Conservation (phyloP, 2,329 filamentous ascomycete species). For the Alternaria burnsii region DNA sequence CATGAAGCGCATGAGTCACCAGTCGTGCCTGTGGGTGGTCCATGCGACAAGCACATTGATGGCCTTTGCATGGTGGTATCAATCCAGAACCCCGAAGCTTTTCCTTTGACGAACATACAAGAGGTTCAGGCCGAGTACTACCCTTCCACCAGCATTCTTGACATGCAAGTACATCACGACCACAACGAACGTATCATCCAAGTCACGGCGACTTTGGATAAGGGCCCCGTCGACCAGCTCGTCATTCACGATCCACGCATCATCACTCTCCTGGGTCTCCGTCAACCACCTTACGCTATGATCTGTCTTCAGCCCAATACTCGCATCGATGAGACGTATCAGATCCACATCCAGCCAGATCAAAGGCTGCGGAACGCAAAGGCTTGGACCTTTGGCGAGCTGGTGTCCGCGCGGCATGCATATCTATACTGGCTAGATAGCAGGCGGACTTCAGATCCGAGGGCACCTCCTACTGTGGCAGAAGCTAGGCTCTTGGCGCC, state of each 20-base stretch:
- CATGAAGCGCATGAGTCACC: too few species aligned
- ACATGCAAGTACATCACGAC: conserved; percentile 17
- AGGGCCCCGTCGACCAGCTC: conserved; percentile 26
- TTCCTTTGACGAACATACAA: conserved; percentile 20
- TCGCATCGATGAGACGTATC: conserved; percentile 21
- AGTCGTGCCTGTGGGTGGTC: background rate
- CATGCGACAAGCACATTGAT: background rate
- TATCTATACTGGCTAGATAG: conserved; percentile 30
- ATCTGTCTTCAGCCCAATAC: background rate
- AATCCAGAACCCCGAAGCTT: conserved; percentile 22
- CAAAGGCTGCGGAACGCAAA: conserved; percentile 3
- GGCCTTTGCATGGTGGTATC: conserved; percentile 2
- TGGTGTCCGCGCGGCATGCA: conserved; percentile 23
- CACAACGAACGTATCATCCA: conserved; percentile 4
- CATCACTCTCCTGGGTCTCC: conserved; percentile 22
- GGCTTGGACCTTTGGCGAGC: conserved; percentile 21
- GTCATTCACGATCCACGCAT: conserved; percentile 19
- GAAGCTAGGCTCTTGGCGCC: conserved; percentile 21
- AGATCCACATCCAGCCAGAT: conserved; percentile 8
- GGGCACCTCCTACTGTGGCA: conserved; percentile 4
- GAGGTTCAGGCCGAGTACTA: conserved; percentile 24
- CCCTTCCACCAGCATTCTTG: conserved; percentile 14
- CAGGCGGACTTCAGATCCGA: conserved; percentile 15
- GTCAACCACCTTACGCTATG: conserved; percentile 4
- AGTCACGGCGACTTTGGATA: conserved; percentile 23